Percentiles rank a stretch among this genome's conserved stretches.
Evolutionary conservation across 495 filamentous ascomycete species (phyloP).

Genomic region (Pseudomonodictys pantanalensis): DNA sequence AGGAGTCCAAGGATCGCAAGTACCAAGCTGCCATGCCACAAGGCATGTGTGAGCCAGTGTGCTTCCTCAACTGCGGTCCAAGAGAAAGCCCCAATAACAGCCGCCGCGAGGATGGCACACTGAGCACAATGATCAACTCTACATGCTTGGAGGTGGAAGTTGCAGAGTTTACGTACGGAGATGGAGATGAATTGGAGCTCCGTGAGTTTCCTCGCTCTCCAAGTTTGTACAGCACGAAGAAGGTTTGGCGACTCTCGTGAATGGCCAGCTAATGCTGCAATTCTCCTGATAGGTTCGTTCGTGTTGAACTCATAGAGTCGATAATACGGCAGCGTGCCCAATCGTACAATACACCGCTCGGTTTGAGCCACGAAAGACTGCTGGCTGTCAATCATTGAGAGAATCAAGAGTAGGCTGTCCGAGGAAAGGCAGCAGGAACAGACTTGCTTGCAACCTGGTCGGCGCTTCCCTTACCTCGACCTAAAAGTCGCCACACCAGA

Average conservation of each 20-base stretch:
- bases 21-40: conserved; percentile 9
- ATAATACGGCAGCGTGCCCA: conserved; percentile 8
- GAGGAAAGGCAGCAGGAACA: too few relatives aligned
- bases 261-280: background rate
- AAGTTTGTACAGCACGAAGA: background rate
- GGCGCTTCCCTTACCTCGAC: too few relatives aligned
- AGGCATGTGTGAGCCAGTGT: conserved; percentile 10
- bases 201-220: conserved; percentile 1
- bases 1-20: conserved; percentile 9
- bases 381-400: too few relatives aligned
- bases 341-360: background rate
- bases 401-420: too few relatives aligned
- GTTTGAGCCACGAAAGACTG: too few relatives aligned
- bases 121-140: background rate
- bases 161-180: background rate
- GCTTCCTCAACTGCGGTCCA: conserved; percentile 10
- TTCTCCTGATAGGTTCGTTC: background rate
- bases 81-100: conserved; percentile 13
- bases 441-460: too few relatives aligned
- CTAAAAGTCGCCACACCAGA: too few relatives aligned
- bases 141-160: background rate
- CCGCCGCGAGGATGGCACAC: conserved; percentile 7
- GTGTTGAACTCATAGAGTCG: conserved; percentile 11
- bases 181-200: conserved; percentile 14
- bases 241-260: background rate